Conservation (phyloP, 2,329 filamentous ascomycete genomes). For the Hansfordia pulvinata region DNA sequence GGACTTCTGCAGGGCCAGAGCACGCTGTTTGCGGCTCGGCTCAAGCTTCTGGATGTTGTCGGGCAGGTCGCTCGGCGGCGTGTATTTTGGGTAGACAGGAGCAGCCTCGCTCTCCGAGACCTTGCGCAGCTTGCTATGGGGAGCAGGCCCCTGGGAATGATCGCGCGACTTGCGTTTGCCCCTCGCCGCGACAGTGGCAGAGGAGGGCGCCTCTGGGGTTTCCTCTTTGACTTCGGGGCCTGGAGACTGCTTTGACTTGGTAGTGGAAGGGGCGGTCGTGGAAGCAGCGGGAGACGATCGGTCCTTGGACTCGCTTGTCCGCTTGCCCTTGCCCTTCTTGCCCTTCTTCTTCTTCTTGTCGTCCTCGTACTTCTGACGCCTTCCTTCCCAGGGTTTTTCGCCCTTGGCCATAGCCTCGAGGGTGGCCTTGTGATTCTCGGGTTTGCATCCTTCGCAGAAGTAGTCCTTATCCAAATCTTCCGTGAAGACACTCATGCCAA, state of each 20-base stretch:
- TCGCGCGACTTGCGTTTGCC: slow-evolving; percentile 46
- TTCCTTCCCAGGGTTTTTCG: slow-evolving; percentile 75
- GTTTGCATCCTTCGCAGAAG: slow-evolving; percentile 82
- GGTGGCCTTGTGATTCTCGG: slow-evolving; percentile 69
- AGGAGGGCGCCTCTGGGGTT: slow-evolving; percentile 18
- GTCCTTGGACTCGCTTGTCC: slow-evolving; percentile 48
- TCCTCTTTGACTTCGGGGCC: slow-evolving; percentile 29
- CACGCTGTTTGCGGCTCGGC: slow-evolving; percentile 51
- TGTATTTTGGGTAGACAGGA: slow-evolving; percentile 25
- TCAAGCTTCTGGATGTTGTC: slow-evolving; percentile 41
- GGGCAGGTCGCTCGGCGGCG: slow-evolving; percentile 36
- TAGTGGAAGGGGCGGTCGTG: slow-evolving; percentile 9
- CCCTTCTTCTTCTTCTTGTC: slow-evolving; percentile 48
- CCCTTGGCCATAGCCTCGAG: slow-evolving; percentile 66
- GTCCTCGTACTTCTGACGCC: slow-evolving; percentile 48
- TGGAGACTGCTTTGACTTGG: slow-evolving; percentile 23
- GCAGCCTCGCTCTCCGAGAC: slow-evolving; percentile 34
- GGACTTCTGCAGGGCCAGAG: slow-evolving; percentile 56
- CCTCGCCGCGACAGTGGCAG: too few relatives aligned
- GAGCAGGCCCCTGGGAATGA: slow-evolving; percentile 38
- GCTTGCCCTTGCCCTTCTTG: slow-evolving; percentile 52
- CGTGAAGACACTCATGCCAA: slow-evolving; percentile 68
- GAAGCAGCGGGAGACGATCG: slow-evolving; percentile 26
- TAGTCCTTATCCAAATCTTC: slow-evolving; percentile 74
- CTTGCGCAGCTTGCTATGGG: slow-evolving; percentile 36